Evolutionary conservation across 2,329 filamentous ascomycete genomes (phyloP), one percentile per base, ranked within the genome.

Genomic region (Bipolaris cookei): DNA sequence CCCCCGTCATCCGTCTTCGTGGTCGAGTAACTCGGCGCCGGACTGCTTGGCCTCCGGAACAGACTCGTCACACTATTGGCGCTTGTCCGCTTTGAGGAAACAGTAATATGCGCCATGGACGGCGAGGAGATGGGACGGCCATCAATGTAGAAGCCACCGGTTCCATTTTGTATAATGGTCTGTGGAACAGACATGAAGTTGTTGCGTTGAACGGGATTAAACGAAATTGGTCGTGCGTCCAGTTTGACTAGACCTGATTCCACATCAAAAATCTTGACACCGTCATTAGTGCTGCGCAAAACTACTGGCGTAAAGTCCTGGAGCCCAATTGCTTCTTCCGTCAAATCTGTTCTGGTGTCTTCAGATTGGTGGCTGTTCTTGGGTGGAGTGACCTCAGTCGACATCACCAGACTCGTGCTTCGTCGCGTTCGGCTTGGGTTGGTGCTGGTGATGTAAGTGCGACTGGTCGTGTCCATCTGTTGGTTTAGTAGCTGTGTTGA

Each of bases 261-360:
- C 28, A 64, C 44, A 43, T 65, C 62, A 30, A 64, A 44, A 16
- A 51, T 45, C 32, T 46, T 41, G 3, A 41, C 30, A 39, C 35
- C 49, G 18, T 52, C 50, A 34, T 51, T 38, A 4, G 39, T 32
- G 16, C 39, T 50, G 20, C 42, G 48, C 14, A 52, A 21, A 25
- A 55, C 37, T n/a, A 46, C 41, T 1, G 57, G 32, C 16, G 60
- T 64, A 41, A 68, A 66, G 47, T 69, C 62, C n/a, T 66, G 57
- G 11, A 46, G 50, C 6, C 53, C 50, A 4, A 67, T 59, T 5
- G 51, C 46, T 51, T 56, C 45, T 0, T 53, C 37, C 1, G 52
- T 44, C 5, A 68, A 47, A 3, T 59, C 58, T 25, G 60, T 57
- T 14, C 61, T 51, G 2, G 59, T 59, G 6, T 58, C 52, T 7